A percentile compares a stretch with the other conserved stretches of the same genome.
Conservation (phyloP, 495 filamentous ascomycete genomes). For the Tuber aestivum region DNA sequence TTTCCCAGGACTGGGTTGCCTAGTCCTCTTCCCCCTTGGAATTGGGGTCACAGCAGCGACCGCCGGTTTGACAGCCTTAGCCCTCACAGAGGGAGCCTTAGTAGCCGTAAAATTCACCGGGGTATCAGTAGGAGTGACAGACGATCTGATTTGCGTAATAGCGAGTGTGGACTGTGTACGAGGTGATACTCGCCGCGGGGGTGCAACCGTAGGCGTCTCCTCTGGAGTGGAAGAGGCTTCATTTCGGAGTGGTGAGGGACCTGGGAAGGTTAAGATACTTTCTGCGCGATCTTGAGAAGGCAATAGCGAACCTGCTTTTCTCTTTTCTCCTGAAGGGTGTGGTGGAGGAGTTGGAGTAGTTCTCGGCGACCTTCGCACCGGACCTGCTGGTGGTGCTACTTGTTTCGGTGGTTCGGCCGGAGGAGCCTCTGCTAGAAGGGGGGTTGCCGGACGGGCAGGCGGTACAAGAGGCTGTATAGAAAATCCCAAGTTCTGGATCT, state of each 20-base stretch:
- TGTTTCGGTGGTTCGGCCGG: slow-evolving; percentile 2
- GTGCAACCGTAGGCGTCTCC: background rate
- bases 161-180: slow-evolving; percentile 4
- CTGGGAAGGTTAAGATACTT: background rate
- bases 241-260: slow-evolving; percentile 14
- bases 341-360: background rate
- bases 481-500: slow-evolving; percentile 29
- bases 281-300: background rate
- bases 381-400: slow-evolving; percentile 9
- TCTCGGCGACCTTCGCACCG: slow-evolving; percentile 9
- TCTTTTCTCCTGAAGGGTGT: background rate
- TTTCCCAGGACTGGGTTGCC: slow-evolving; percentile 36
- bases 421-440: background rate
- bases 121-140: background rate
- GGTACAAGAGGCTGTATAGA: slow-evolving; percentile 22
- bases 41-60: slow-evolving; percentile 25
- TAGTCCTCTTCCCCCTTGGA: slow-evolving; percentile 28
- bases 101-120: slow-evolving; percentile 10
- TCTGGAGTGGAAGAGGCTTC: background rate
- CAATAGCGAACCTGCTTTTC: background rate
- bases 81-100: background rate
- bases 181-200: slow-evolving; percentile 15
- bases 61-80: background rate
- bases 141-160: background rate
- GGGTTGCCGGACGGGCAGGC: background rate